Evolutionary conservation across 2,329 filamentous ascomycete species (phyloP).

Genomic region (Aspergillus transmontanensis): DNA sequence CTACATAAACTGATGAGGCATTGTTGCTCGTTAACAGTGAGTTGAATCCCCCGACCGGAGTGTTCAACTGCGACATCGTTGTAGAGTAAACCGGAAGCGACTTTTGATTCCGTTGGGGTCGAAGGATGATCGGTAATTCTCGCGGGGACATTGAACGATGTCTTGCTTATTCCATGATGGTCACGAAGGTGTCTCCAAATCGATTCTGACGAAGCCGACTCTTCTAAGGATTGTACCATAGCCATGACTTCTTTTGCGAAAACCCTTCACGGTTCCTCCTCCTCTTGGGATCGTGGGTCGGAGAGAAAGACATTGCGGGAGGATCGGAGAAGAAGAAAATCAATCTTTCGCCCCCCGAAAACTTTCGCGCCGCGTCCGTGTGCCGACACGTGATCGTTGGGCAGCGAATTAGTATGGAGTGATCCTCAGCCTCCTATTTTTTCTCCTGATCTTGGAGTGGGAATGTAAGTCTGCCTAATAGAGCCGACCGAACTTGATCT

Average conservation of each 20-base stretch:
- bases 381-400: slow-evolving; percentile 4
- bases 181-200: neutral
- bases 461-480: neutral
- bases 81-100: neutral
- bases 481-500: neutral
- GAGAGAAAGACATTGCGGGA: neutral
- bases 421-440: slow-evolving; percentile 2
- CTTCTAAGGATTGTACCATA: neutral
- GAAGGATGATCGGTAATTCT: neutral
- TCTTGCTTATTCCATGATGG: neutral
- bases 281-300: neutral
- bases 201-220: neutral
- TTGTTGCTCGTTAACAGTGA: slow-evolving; percentile 20
- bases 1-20: slow-evolving; percentile 22
- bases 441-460: neutral
- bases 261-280: neutral
- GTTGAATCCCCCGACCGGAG: slow-evolving; percentile 7
- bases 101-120: neutral
- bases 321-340: slow-evolving; percentile 8
- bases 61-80: neutral
- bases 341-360: neutral
- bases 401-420: slow-evolving; percentile 2
- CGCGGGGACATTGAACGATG: neutral
- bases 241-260: neutral
- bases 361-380: neutral